Conservation (phyloP, 2,329 filamentous ascomycete species). For the Aureobasidium musti region DNA sequence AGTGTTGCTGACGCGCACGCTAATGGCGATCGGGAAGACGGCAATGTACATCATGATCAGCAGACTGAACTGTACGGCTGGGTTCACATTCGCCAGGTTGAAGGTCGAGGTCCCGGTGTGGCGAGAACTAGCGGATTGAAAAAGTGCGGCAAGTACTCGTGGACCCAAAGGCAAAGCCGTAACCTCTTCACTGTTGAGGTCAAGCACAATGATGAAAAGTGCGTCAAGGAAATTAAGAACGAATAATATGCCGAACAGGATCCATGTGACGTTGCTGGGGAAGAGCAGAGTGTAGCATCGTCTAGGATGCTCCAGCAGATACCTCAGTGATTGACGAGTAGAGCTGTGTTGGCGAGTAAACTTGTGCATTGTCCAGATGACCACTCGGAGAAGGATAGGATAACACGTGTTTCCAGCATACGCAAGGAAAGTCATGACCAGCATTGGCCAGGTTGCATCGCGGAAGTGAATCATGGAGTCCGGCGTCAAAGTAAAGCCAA, state of each 20-base stretch:
- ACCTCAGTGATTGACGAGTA: conserved; percentile 85
- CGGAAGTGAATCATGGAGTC: conserved; percentile 94
- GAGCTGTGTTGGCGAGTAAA: conserved; percentile 65
- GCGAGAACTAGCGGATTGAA: conserved; percentile 84
- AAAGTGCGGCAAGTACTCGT: conserved; percentile 81
- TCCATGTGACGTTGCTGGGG: conserved; percentile 88
- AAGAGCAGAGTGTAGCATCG: conserved; percentile 96
- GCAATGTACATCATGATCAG: conserved; percentile 99
- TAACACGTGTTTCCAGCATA: conserved; percentile 95
- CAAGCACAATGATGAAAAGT: conserved; percentile 88
- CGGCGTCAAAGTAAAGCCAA: conserved; percentile 89
- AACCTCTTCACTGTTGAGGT: conserved; percentile 73
- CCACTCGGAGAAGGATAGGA: conserved; percentile 87
- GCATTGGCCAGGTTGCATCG: conserved; percentile 69
- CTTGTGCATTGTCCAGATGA: conserved; percentile 80
- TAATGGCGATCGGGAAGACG: conserved; percentile 94
- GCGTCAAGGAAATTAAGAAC: conserved; percentile 81
- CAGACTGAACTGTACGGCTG: conserved; percentile 90
- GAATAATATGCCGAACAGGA: conserved; percentile 85
- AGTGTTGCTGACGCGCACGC: conserved; percentile 89
- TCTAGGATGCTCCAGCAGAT: conserved; percentile 89
- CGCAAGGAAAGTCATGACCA: conserved; percentile 81
- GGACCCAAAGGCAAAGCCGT: conserved; percentile 68
- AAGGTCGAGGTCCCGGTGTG: conserved; percentile 88
- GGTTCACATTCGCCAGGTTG: conserved; percentile 75